Conservation (phyloP, 495 filamentous ascomycete genomes). For the Daldinia loculata region DNA sequence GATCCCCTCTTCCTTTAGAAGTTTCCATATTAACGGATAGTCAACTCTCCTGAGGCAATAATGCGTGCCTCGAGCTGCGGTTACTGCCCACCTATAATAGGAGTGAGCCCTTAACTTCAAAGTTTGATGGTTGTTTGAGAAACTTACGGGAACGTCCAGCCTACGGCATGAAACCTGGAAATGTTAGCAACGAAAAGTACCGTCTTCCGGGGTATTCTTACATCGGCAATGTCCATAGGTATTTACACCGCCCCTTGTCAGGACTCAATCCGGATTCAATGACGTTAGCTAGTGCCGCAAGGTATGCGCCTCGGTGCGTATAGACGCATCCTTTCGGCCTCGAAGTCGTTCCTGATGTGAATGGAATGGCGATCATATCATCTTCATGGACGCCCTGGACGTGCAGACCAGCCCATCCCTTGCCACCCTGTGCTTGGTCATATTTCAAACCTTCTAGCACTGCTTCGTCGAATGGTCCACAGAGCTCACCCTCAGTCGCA, state of each 20-base stretch:
- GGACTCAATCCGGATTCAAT: slow-evolving; percentile 87
- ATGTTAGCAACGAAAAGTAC: slow-evolving; percentile 23
- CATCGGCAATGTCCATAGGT: slow-evolving; percentile 95
- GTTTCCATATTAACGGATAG: slow-evolving; percentile 88
- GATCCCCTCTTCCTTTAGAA: slow-evolving; percentile 83
- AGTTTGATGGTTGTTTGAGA: not conserved
- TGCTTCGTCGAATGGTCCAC: slow-evolving; percentile 83
- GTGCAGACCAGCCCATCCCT: slow-evolving; percentile 82
- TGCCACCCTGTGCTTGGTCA: slow-evolving; percentile 66
- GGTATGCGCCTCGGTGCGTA: slow-evolving; percentile 86
- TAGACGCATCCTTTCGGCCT: slow-evolving; percentile 93
- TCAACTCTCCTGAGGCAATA: slow-evolving; percentile 95
- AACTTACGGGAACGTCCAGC: slow-evolving; percentile 76
- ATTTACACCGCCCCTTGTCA: slow-evolving; percentile 71
- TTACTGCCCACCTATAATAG: slow-evolving; percentile 75
- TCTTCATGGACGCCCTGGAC: slow-evolving; percentile 77
- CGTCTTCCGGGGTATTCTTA: slow-evolving; percentile 22
- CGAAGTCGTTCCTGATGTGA: slow-evolving; percentile 94
- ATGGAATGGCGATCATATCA: slow-evolving; percentile 76
- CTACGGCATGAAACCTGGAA: slow-evolving; percentile 82
- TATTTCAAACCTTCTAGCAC: slow-evolving; percentile 79
- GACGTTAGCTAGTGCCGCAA: slow-evolving; percentile 84
- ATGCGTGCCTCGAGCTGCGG: slow-evolving; percentile 90
- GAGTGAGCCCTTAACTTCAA: slow-evolving; percentile 53
- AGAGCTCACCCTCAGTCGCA: slow-evolving; percentile 73